Base-by-base conservation (phyloP, 202 grass and related monocot genomes). In the Elaeis oleifera region DNA sequence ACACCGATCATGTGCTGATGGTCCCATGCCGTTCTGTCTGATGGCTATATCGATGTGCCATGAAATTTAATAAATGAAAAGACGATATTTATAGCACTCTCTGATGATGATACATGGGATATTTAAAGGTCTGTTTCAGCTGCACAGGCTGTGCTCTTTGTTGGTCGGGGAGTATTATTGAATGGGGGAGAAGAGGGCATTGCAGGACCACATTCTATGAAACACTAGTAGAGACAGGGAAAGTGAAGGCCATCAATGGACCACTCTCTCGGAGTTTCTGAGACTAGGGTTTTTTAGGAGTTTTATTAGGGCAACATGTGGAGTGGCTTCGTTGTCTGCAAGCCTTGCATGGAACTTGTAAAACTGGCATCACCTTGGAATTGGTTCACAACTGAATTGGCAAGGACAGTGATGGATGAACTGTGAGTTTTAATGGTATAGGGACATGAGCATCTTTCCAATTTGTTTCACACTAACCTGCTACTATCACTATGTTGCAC, bases 331-430 rank as follows among this genome's bases (percentile, higher is more conserved):
- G 23, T 3, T 56, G 54, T 56, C 18, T 21, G 60, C 60, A 62
- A 62, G 29, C 60, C 18, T 22, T 62, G 60, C 60, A 62, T 62
- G 17, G 60, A 32, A 56, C 53, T 56, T 56, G 53, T 56, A 22
- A 62, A 62, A 13, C 28, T 62, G 31, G 29, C 60, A 49, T 59
- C 57, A 13, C 16, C 57, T 59, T 8, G 56, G 56, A 59, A 27
- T 16, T 28, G 23, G 22, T 23, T 59, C 56, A 17, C 16, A 59
- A 17, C 57, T 59, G 57, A 59, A 31, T 28, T 62, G 60, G 32
- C 29, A 44, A 48, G 60, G 60, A 48, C 60, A 49, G 28, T 48
- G 29, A 49, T 62, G 28, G 31, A 19, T 22, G 28, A 62, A 62
- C 60, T 62, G 60, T 62, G 8, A 44, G 60, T 62, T 44, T 23